Evolutionary conservation across 306 rosid species (phyloP), one percentile per base, ranked within the genome.

Genomic region (Pyrus pyrifolia): DNA sequence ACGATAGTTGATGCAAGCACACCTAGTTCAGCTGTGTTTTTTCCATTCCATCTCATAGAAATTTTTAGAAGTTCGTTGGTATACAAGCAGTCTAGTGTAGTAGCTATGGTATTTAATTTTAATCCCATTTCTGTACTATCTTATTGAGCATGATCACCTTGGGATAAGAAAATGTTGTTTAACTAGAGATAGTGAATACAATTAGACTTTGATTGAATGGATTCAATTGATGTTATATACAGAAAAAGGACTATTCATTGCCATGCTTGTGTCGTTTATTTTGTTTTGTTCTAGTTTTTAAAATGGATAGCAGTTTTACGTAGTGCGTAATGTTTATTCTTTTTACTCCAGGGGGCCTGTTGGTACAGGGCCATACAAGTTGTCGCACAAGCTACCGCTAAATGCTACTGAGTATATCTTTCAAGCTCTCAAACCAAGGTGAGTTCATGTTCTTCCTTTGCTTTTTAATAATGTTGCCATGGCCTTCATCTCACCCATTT

Each of bases 381-480:
- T 85, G 84, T 66, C 58, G 74, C 92, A 85, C 44, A 88, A 81
- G 64, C 87, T 90, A 64, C 89, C 92, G 8, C 75, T 66, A 60
- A 90, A 90, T 86, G 89, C 84, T 76, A 86, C 92, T 30, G 85
- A 88, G 55, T 90, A 90, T 71, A 86, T 90, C 78, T 84, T 86
- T 60, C 91, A 88, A 76, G 91, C 92, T 74, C 87, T 90, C 62
- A 88, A 83, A 77, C 96, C 96, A 69, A 90, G 96, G 96, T 90
- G 78, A 81, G 55, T 77, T 71, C 31, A 30, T 30, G 60, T 68
- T 63, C 68, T 75, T 71, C 30, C 68, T 72, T 38, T 58, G 8
- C 11, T 2, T 10, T 29, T 22, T 70, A 30, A 4, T 70, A 3
- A 21, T 23, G 25, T 4, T 25, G 22, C 33, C 40, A n/a, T 69